Conservation (phyloP, 768 basidiomycete genomes). For the Suillus paluster region DNA sequence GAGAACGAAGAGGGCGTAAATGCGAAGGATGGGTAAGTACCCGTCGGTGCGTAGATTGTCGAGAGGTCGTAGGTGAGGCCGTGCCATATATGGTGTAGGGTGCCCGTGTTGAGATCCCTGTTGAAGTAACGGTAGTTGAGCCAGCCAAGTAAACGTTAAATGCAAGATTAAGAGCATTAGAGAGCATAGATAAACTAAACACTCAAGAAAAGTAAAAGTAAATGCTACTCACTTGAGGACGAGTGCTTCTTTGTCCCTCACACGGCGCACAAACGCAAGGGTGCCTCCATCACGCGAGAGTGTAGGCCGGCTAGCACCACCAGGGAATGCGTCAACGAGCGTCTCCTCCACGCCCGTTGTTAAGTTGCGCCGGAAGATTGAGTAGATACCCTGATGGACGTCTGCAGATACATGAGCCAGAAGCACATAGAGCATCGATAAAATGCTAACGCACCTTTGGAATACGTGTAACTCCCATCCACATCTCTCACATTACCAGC, state of each 20-base stretch:
- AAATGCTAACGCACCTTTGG: slow-evolving; percentile 54
- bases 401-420: slow-evolving; percentile 42
- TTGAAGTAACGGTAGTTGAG: slow-evolving; percentile 8
- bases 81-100: slow-evolving; percentile 66
- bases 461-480: slow-evolving; percentile 54
- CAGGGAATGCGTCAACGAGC: slow-evolving; percentile 60
- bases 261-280: slow-evolving; percentile 74
- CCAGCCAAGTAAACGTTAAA: background rate
- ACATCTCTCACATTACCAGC: slow-evolving; percentile 65
- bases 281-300: slow-evolving; percentile 70
- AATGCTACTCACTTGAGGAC: slow-evolving; percentile 61
- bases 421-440: background rate
- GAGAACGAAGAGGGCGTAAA: slow-evolving; percentile 64
- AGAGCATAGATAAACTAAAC: background rate
- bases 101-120: slow-evolving; percentile 71
- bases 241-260: slow-evolving; percentile 72
- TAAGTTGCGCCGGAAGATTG: slow-evolving; percentile 69
- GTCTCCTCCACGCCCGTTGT: slow-evolving; percentile 56
- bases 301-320: slow-evolving; percentile 76
- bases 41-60: slow-evolving; percentile 72
- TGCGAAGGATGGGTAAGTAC: slow-evolving; percentile 77
- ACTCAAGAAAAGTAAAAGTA: background rate
- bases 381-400: slow-evolving; percentile 70
- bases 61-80: slow-evolving; percentile 73
- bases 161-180: background rate